Conservation (phyloP, 371 early-diverging fungal genomes). For the Catenaria anguillulae region DNA sequence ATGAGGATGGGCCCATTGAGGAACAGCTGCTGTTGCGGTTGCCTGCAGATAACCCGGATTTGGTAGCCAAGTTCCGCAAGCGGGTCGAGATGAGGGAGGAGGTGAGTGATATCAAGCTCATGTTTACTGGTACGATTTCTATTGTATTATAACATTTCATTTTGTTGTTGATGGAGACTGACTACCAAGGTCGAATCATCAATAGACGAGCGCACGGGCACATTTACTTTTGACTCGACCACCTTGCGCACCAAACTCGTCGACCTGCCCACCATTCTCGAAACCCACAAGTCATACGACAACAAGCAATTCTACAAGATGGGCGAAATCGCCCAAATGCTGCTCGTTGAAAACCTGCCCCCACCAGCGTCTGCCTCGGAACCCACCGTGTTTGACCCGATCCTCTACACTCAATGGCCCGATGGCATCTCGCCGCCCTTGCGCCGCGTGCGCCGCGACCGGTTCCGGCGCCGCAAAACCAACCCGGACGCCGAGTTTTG, state of each 20-base stretch:
- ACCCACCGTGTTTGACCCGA: slow-evolving; percentile 9
- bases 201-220: slow-evolving; percentile 53
- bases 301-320: slow-evolving; percentile 92
- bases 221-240: slow-evolving; percentile 42
- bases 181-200: neutral
- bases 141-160: too few relatives aligned
- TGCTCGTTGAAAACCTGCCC: slow-evolving; percentile 6
- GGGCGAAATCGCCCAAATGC: slow-evolving; percentile 88
- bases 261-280: slow-evolving; percentile 91
- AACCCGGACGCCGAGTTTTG: slow-evolving; percentile 37
- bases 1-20: slow-evolving; percentile 42
- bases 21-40: slow-evolving; percentile 71
- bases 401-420: slow-evolving; percentile 29
- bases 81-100: slow-evolving; percentile 50
- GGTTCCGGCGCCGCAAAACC: slow-evolving; percentile 82
- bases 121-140: slow-evolving; percentile 20
- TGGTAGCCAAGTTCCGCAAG: slow-evolving; percentile 45
- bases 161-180: neutral
- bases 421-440: slow-evolving; percentile 90
- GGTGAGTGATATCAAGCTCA: slow-evolving; percentile 44
- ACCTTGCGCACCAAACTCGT: slow-evolving; percentile 54
- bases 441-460: slow-evolving; percentile 60
- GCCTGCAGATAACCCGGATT: slow-evolving; percentile 40
- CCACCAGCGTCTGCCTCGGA: slow-evolving; percentile 12
- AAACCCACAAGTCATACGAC: slow-evolving; percentile 89